Percentiles rank a stretch among this genome's conserved stretches.
Evolutionary conservation across 2,329 filamentous ascomycete species (phyloP).

Genomic region (Diplodia scrobiculata): DNA sequence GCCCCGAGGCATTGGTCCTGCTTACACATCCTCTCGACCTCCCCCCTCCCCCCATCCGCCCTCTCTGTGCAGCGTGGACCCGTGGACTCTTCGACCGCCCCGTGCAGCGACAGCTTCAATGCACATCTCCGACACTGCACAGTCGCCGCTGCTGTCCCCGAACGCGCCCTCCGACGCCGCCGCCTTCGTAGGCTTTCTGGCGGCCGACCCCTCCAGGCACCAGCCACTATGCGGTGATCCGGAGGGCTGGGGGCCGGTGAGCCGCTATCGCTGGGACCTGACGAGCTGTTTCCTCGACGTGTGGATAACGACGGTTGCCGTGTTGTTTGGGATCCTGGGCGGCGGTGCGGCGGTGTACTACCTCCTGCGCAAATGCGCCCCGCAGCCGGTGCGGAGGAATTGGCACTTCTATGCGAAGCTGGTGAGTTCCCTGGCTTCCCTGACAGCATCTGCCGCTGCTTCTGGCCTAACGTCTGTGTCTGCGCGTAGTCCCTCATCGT

Average conservation of each 20-base stretch:
- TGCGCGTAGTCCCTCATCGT: constrained; percentile 60
- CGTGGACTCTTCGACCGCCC: background rate
- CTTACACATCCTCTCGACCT: constrained; percentile 19
- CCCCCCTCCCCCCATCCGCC: background rate
- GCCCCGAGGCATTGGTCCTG: constrained; percentile 7
- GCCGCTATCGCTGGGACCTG: constrained; percentile 84
- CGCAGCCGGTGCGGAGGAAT: constrained; percentile 72
- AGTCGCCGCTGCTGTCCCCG: constrained; percentile 41
- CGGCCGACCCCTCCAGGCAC: constrained; percentile 45
- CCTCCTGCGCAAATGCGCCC: constrained; percentile 69
- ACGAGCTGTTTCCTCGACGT: constrained; percentile 97
- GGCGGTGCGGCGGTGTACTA: constrained; percentile 79
- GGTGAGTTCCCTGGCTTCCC: constrained; percentile 55
- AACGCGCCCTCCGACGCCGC: constrained; percentile 34
- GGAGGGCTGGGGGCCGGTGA: constrained; percentile 95
- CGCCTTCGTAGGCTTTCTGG: constrained; percentile 57
- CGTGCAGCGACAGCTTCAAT: constrained; percentile 36
- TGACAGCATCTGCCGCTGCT: background rate
- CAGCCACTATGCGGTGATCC: constrained; percentile 83
- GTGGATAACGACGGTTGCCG: constrained; percentile 75
- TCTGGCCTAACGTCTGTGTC: background rate
- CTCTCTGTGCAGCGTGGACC: constrained; percentile 8
- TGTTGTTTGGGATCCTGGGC: constrained; percentile 71
- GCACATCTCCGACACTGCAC: constrained; percentile 37
- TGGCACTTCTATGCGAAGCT: constrained; percentile 94